A percentile compares a stretch with the other conserved stretches of the same genome.
These are phyloP conservation scores for Sarcomyxa edulis DNA, from an alignment of 768 basidiomycete genomes.

Conservation along the genomic window DNA sequence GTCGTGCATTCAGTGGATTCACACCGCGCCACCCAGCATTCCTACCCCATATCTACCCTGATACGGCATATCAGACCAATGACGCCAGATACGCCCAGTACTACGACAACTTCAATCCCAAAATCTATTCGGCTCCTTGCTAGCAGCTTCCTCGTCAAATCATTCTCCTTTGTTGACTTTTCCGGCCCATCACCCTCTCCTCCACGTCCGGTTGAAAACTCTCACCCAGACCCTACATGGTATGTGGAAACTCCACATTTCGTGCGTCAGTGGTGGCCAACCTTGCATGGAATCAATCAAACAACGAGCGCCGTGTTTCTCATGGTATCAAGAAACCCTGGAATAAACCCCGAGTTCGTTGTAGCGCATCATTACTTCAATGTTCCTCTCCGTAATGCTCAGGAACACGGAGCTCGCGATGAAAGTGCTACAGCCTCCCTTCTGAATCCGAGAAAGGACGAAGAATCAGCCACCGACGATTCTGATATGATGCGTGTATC, in stretches of 20 bases:
- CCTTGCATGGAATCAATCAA: conserved; percentile 50
- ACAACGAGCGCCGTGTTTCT: too few species aligned
- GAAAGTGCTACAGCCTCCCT: neutral
- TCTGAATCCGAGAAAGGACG: neutral
- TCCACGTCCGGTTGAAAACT: conserved; percentile 43
- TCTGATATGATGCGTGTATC: conserved; percentile 63
- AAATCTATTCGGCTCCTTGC: neutral
- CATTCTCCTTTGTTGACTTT: conserved; percentile 3
- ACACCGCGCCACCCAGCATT: conserved; percentile 60
- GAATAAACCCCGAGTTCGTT: conserved; percentile 56
- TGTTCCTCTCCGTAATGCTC: conserved; percentile 42
- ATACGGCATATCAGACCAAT: neutral
- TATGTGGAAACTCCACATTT: conserved; percentile 73
- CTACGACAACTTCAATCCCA: conserved; percentile 3
- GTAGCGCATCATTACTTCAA: conserved; percentile 74
- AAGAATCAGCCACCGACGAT: conserved; percentile 22
- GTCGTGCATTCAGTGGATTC: conserved; percentile 73
- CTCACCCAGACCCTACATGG: conserved; percentile 65
- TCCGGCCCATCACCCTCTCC: conserved; percentile 51
- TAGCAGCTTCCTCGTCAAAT: neutral
- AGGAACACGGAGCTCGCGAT: neutral
- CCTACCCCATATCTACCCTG: conserved; percentile 46
- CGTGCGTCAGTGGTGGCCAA: conserved; percentile 80
- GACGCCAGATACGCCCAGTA: conserved; percentile 6
- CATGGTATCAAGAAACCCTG: conserved; percentile 49